Percentiles rank a stretch among this genome's conserved stretches.
These are phyloP conservation scores for Brettanomyces custersianus DNA, from an alignment of 805 yeast species.

Conservation along the genomic window DNA sequence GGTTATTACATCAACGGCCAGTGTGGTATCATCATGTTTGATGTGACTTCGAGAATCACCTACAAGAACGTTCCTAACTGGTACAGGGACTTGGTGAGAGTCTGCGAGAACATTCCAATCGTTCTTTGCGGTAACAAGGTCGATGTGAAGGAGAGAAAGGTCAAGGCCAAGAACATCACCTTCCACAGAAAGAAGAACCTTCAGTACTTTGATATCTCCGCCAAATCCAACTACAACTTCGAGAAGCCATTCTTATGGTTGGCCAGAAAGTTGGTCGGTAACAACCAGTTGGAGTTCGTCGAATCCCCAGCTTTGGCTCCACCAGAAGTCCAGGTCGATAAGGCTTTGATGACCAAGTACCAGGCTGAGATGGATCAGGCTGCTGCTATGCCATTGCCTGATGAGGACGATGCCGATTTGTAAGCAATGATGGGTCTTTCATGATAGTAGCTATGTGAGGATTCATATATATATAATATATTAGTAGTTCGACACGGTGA, in stretches of 20 bases:
- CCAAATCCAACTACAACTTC: slow-evolving; percentile 98
- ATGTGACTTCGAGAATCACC: slow-evolving; percentile 98
- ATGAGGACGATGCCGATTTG: slow-evolving; percentile 99
- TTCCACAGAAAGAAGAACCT: slow-evolving; percentile 99
- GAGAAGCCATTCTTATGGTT: slow-evolving; percentile 99
- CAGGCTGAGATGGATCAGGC: slow-evolving; percentile 99
- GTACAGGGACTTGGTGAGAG: slow-evolving; percentile 99
- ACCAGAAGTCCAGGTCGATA: slow-evolving; percentile 97
- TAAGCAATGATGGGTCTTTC: too few species aligned
- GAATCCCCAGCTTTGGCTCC: slow-evolving; percentile 99
- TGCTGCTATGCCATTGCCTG: slow-evolving; percentile 98
- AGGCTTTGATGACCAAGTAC: slow-evolving; percentile 93
- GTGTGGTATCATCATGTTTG: slow-evolving; percentile 99
- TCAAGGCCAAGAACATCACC: slow-evolving; percentile 98
- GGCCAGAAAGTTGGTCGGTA: slow-evolving; percentile 98
- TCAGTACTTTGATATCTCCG: slow-evolving; percentile 99
- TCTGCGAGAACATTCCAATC: slow-evolving; percentile 98
- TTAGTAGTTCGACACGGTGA: not conserved
- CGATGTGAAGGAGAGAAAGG: slow-evolving; percentile 99
- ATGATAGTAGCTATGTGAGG: too few species aligned
- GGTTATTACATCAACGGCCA: slow-evolving; percentile 99
- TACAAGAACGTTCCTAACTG: slow-evolving; percentile 99
- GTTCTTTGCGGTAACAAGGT: slow-evolving; percentile 99
- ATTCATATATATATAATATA: slow-evolving; percentile 1
- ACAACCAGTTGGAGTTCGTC: slow-evolving; percentile 96